Base-by-base conservation (phyloP, 495 filamentous ascomycete genomes). In the Xylaria venustula region DNA sequence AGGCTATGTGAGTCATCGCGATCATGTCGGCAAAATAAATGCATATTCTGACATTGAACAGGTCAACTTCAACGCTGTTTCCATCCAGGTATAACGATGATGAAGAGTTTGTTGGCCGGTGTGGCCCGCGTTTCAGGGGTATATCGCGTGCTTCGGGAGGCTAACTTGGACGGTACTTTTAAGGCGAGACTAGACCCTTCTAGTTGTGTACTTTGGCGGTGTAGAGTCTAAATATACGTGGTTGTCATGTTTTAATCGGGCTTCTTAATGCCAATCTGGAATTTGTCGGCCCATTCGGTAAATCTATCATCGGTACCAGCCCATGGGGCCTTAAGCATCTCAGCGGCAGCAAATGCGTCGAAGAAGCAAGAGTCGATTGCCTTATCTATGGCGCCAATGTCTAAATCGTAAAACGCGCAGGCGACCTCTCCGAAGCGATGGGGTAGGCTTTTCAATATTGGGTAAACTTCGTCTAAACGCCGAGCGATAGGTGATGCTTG, bases 351-450 rank as follows among this genome's bases (percentile, higher is more conserved):
- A 30, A 79, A 79, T 15, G 76, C 76, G 44, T 80, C 77, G 12
- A 77, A 75, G 61, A 82, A 81, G 50, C 76, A 82, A 22, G 72
- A 70, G 49, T 81, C 78, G 75, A 81, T 77, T 47, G 74, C 61
- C 6, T 62, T 52, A 51, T 82, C 79, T 54, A 82, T 79, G 23
- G 74, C 64, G 9, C 51, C 44, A 0, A 68, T 75, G 46, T 84
- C 79, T 6, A 85, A 64, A 46, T 87, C 77, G 61, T 82, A 82
- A 25, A 82, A 81, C 0, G 76, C 76, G 41, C 69, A 61, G 0
- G 77, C 78, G 2, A 82, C 63, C 20, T 71, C 76, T 7, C 67
- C 73, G 51, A 79, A 79, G 3, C 70, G 63, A 15, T 77, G 67
- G 0, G 77, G 76, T 7, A 82, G 61, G 58, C 67, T 66, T 51